Percentiles rank a stretch among this genome's conserved stretches.
These are phyloP conservation scores for Penicillium sp. DNA, from an alignment of 2,329 filamentous ascomycete species.

Conservation along the genomic window DNA sequence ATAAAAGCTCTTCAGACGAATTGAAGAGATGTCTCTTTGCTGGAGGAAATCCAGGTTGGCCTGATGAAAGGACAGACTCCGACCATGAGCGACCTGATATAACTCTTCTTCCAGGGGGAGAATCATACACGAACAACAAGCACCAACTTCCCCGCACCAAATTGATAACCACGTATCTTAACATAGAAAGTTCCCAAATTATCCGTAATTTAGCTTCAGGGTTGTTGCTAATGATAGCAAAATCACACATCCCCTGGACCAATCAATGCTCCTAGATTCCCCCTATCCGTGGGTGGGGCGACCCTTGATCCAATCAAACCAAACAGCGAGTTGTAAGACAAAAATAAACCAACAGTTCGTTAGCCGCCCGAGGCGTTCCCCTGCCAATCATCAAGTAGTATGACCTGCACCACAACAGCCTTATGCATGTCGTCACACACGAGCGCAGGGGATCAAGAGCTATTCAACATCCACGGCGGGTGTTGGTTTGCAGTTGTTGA, in stretches of 20 bases:
- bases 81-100: slow-evolving; percentile 22
- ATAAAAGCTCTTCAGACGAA: neutral
- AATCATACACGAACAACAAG: neutral
- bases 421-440: slow-evolving; percentile 25
- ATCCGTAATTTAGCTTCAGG: slow-evolving; percentile 19
- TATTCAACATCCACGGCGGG: neutral
- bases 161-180: slow-evolving; percentile 8
- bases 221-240: slow-evolving; percentile 30
- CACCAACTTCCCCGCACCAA: slow-evolving; percentile 21
- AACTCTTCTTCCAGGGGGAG: slow-evolving; percentile 7
- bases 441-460: slow-evolving; percentile 11
- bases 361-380: slow-evolving; percentile 31
- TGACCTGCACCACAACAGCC: slow-evolving; percentile 10
- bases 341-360: slow-evolving; percentile 16
- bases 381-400: slow-evolving; percentile 17
- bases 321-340: slow-evolving; percentile 11
- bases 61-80: neutral
- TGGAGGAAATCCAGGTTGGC: slow-evolving; percentile 5
- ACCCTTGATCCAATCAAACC: slow-evolving; percentile 12
- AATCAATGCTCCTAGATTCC: slow-evolving; percentile 14
- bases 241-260: slow-evolving; percentile 4
- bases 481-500: neutral
- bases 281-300: neutral
- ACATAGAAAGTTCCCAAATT: slow-evolving; percentile 21
- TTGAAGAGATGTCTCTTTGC: slow-evolving; percentile 5